Conservation (phyloP, 169 alveolate species). For the Eimeria praecox region DNA sequence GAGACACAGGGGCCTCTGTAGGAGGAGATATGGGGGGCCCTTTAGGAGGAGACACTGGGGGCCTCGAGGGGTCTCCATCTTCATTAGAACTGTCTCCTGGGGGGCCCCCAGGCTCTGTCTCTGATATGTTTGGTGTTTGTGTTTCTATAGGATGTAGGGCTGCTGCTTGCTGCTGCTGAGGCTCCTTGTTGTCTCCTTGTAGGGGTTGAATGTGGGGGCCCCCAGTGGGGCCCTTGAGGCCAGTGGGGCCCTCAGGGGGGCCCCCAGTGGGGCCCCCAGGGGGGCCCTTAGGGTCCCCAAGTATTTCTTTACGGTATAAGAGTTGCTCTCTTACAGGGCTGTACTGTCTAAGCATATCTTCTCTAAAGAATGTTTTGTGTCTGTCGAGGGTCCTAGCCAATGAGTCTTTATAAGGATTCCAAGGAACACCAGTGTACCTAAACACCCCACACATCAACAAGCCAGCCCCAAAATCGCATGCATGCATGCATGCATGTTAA, state of each 20-base stretch:
- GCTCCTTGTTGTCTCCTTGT: neutral
- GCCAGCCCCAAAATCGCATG: neutral
- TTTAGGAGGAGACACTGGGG: too few relatives aligned
- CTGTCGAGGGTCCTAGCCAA: slow-evolving; percentile 86
- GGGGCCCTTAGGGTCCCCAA: slow-evolving; percentile 22
- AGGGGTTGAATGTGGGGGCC: too few relatives aligned
- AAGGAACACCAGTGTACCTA: slow-evolving; percentile 91
- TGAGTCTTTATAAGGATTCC: slow-evolving; percentile 91
- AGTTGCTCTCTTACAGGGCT: slow-evolving; percentile 63
- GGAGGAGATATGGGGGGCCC: neutral
- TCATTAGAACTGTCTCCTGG: too few relatives aligned
- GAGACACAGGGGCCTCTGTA: neutral
- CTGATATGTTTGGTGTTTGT: too few relatives aligned
- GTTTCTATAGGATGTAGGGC: too few relatives aligned
- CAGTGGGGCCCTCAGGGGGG: neutral
- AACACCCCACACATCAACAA: neutral
- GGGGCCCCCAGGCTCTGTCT: too few relatives aligned
- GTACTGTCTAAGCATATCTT: slow-evolving; percentile 91
- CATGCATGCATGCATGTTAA: neutral
- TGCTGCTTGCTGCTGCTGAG: neutral
- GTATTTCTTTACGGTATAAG: slow-evolving; percentile 21
- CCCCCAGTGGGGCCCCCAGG: neutral
- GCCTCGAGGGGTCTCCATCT: neutral
- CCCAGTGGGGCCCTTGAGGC: neutral
- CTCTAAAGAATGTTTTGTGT: slow-evolving; percentile 88